phyloP scores from a whole-genome alignment of 768 basidiomycete species.

The Macrolepiota dolichaula region DNA sequence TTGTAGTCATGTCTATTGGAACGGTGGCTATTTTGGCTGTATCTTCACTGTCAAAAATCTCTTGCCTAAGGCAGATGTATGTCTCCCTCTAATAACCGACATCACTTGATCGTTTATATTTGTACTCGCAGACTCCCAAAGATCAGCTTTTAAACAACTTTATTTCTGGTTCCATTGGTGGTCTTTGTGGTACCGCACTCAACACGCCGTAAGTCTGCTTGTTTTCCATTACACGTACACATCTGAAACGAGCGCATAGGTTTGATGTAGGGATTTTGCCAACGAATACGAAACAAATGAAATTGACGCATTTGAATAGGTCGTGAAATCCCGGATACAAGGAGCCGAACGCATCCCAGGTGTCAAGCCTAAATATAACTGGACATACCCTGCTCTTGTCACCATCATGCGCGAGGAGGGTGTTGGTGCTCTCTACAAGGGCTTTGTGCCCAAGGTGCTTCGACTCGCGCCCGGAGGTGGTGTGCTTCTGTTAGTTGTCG shows the following conservation, averaged over 20 bases:
- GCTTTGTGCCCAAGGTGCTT: conserved; percentile 93
- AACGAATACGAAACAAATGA: neutral
- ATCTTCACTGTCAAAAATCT: conserved; percentile 82
- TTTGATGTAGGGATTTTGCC: conserved; percentile 26
- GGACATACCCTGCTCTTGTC: conserved; percentile 88
- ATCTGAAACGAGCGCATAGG: conserved; percentile 16
- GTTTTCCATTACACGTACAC: neutral
- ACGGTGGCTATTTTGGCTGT: conserved; percentile 93
- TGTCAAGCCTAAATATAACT: conserved; percentile 83
- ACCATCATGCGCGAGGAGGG: conserved; percentile 89
- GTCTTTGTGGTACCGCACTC: conserved; percentile 82
- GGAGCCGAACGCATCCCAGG: conserved; percentile 63
- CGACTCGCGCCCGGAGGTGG: conserved; percentile 95
- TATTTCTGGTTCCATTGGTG: conserved; percentile 85
- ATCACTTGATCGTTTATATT: neutral
- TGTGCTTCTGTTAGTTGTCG: conserved; percentile 90
- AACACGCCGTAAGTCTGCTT: conserved; percentile 78
- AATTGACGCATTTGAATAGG: conserved; percentile 39
- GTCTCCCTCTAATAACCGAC: conserved; percentile 15
- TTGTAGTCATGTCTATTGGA: conserved; percentile 80
- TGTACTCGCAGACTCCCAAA: conserved; percentile 49
- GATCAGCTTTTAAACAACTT: conserved; percentile 86
- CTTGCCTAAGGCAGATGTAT: conserved; percentile 83
- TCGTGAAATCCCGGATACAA: conserved; percentile 96
- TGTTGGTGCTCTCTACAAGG: conserved; percentile 83